Conservation (phyloP, 192 early-diverging fungal genomes). For the Allomyces arbusculus region DNA sequence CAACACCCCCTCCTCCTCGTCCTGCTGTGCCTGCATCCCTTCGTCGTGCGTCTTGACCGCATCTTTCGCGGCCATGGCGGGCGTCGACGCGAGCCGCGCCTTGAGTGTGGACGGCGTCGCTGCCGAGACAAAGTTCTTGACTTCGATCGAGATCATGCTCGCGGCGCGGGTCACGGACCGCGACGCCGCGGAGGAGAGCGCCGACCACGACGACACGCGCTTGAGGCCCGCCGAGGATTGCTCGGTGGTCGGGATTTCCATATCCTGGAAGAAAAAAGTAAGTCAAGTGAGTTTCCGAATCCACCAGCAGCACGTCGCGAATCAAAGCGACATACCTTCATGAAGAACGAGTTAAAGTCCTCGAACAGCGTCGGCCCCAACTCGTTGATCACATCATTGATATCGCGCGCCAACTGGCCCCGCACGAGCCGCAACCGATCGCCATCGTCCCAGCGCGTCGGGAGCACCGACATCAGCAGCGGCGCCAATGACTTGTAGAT, state of each 20-base stretch:
- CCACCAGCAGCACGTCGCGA: too few relatives aligned
- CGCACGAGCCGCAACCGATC: slow-evolving; percentile 46
- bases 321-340: not conserved
- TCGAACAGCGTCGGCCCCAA: not conserved
- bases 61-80: not conserved
- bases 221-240: not conserved
- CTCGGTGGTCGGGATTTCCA: not conserved
- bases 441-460: slow-evolving; percentile 3
- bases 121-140: not conserved
- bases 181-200: not conserved
- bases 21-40: not conserved
- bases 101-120: not conserved
- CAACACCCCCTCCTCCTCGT: not conserved
- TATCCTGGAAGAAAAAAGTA: not conserved
- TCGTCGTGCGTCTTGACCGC: not conserved
- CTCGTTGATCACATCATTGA: slow-evolving; percentile 32
- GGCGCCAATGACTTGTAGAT: not conserved
- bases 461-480: not conserved
- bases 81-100: not conserved
- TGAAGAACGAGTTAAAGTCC: not conserved
- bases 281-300: too few relatives aligned
- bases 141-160: not conserved
- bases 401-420: slow-evolving; percentile 47
- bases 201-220: not conserved
- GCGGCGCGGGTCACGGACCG: not conserved